phyloP scores from a whole-genome alignment of 2,329 filamentous ascomycete genomes.

The Xylaria sp. region DNA sequence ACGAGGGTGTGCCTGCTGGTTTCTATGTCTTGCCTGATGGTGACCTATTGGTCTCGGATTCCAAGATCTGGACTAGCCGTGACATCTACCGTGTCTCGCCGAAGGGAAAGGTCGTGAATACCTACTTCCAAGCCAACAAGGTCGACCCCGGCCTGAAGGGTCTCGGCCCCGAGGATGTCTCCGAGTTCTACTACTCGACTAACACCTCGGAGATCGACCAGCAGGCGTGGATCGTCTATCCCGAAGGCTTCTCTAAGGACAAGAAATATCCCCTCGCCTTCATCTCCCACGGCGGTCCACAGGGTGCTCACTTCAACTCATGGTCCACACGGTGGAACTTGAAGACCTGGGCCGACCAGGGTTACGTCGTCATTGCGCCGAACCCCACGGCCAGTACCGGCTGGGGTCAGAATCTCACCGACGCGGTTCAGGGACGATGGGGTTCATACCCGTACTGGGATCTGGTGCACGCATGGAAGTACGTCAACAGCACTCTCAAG shows the following conservation, averaged over 20 bases:
- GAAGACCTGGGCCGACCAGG: slow-evolving; percentile 61
- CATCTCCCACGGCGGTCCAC: slow-evolving; percentile 59
- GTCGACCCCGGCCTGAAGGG: slow-evolving; percentile 44
- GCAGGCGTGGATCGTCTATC: slow-evolving; percentile 44
- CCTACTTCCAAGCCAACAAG: slow-evolving; percentile 44
- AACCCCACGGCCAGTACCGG: slow-evolving; percentile 61
- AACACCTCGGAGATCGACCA: slow-evolving; percentile 43
- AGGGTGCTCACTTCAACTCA: slow-evolving; percentile 56
- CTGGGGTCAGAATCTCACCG: slow-evolving; percentile 59
- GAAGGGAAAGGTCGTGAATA: slow-evolving; percentile 36
- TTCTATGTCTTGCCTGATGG: slow-evolving; percentile 40
- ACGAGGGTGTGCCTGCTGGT: slow-evolving; percentile 39
- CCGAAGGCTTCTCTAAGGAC: slow-evolving; percentile 41
- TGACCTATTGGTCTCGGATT: slow-evolving; percentile 41
- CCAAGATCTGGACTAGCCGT: slow-evolving; percentile 45
- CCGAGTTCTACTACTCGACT: slow-evolving; percentile 44
- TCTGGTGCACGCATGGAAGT: slow-evolving; percentile 57
- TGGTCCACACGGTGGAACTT: slow-evolving; percentile 62
- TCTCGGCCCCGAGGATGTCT: slow-evolving; percentile 41
- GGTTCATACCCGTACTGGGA: slow-evolving; percentile 60
- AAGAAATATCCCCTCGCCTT: slow-evolving; percentile 60
- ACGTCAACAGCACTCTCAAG: slow-evolving; percentile 55
- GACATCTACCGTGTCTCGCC: slow-evolving; percentile 42
- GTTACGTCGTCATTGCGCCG: slow-evolving; percentile 60
- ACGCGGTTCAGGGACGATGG: slow-evolving; percentile 56